Base-by-base conservation (phyloP, 495 filamentous ascomycete genomes). In the Xylaria curta region DNA sequence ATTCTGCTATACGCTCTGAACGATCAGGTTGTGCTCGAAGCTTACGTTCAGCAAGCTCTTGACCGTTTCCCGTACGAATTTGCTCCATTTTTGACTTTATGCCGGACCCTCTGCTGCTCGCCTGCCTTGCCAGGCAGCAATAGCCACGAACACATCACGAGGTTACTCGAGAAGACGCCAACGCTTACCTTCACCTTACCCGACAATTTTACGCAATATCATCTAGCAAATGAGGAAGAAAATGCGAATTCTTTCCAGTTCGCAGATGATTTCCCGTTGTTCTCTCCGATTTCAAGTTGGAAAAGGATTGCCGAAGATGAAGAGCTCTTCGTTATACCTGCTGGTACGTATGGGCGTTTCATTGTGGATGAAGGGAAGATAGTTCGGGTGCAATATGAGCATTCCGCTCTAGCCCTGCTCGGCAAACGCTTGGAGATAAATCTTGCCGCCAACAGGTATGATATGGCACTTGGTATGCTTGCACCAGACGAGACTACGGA, bases 31-130 rank as follows among this genome's bases (percentile, higher is more conserved):
- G 78, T 94, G 13, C 84, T 90, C 75, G 81, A 82, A 24, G 80
- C 77, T 31, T 85, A 93, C 66, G 86, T 94, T 46, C 79, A 82
- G 26, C 82, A 87, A 69, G 89, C 96, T 2, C 86, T 89, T 26
- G 87, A 86, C 66, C 90, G 95, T 56, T 98, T 94, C 80, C 96
- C 96, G 1, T 94, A 92, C 79, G 96, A 99, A 80, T 89, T 91
- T 28, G 76, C 89, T n/a, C 94, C 96, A 4, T 93, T 98, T 72
- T 73, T 97, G 65, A 79, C 80, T 9, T 69, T 85, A 19, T 85
- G 81, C 71, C 81, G 82, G 46, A 76, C 74, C 31, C 72, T 86
- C 46, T 81, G 78, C 8, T 81, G 59, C 36, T 74, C 76, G 17
- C 68, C 76, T 12, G 78, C 81, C 46, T 73, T 80, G 5, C 72